Evolutionary conservation across 306 rosid species (phyloP), one percentile per base, ranked within the genome.

Genomic region (Quercus aquifolioides): DNA sequence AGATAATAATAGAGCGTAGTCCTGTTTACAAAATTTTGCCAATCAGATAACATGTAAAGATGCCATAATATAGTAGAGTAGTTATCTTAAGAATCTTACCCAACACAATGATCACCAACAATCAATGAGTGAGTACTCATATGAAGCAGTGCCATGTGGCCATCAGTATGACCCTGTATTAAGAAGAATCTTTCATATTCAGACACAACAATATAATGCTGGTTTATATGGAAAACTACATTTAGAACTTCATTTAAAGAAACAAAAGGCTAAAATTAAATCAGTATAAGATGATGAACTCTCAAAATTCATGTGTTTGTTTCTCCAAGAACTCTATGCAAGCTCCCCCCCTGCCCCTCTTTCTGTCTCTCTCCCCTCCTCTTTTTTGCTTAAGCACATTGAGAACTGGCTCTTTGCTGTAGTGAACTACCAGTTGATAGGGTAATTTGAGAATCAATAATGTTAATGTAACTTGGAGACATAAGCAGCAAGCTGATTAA

Each of bases 101-200:
- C 97, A 35, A 94, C 89, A 79, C 98, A 94, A 74, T 94, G 98
- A 86, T 94, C 98, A 76, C 98, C 98, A 0, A 90, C 97, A 81
- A 94, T 85, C 83, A 94, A 76, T 75, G 97, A 89, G 80, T 90
- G 74, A 55, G 96, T 88, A 38, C 85, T 80, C 75, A 79, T 82
- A 68, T 94, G 97, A 85, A 90, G 96, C 82, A 94, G 81, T 7
- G 81, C 96, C 94, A 92, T 82, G 84, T 94, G 98, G 68, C 97
- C 98, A 92, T 94, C 98, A 58, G 98, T 94, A 84, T 94, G 98
- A 78, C 97, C 97, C 98, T 94, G 84, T 62, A 85, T 74, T 33
- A 6, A 71, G 78, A 75, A 73, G 20, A 74, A 30, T 1, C 9
- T 79, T 38, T 68, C 31, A 76, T 25, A 69, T 81, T 80, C 73